phyloP scores from a whole-genome alignment of 2,329 filamentous ascomycete species.

The Elsinoe australis region DNA sequence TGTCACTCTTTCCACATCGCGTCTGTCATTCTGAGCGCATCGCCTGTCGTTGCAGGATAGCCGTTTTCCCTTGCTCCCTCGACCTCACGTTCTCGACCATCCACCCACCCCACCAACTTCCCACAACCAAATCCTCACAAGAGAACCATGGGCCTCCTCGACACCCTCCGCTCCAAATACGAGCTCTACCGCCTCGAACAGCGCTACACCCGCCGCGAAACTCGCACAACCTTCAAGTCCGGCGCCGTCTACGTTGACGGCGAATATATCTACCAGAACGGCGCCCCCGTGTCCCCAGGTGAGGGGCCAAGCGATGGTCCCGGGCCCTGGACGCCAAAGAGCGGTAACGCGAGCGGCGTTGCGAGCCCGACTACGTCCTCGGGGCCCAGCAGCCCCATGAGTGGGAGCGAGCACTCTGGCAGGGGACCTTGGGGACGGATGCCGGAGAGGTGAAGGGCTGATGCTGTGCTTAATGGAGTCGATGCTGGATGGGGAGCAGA shows the following conservation, averaged over 20 bases:
- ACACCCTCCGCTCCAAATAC: slow-evolving; percentile 69
- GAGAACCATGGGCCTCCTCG: slow-evolving; percentile 56
- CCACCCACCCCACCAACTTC: neutral
- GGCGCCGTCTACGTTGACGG: slow-evolving; percentile 90
- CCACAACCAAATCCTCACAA: neutral
- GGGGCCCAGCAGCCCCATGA: slow-evolving; percentile 12
- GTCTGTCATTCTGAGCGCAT: no score
- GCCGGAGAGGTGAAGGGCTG: neutral
- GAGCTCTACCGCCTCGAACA: slow-evolving; percentile 94
- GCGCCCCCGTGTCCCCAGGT: slow-evolving; percentile 16
- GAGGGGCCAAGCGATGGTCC: slow-evolving; percentile 8
- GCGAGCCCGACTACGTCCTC: neutral
- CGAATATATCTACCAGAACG: slow-evolving; percentile 71
- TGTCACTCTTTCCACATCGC: no score
- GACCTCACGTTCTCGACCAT: neutral
- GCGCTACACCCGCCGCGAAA: slow-evolving; percentile 84
- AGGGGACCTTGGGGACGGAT: slow-evolving; percentile 15
- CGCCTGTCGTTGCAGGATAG: no score
- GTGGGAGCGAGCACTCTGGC: neutral
- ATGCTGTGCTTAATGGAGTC: neutral
- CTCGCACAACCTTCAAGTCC: slow-evolving; percentile 81
- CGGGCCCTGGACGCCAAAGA: neutral
- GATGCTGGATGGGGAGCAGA: neutral
- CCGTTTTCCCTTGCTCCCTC: neutral
- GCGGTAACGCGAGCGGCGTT: neutral